phyloP scores from a whole-genome alignment of 768 basidiomycete species.

The Suillus cothurnatus region DNA sequence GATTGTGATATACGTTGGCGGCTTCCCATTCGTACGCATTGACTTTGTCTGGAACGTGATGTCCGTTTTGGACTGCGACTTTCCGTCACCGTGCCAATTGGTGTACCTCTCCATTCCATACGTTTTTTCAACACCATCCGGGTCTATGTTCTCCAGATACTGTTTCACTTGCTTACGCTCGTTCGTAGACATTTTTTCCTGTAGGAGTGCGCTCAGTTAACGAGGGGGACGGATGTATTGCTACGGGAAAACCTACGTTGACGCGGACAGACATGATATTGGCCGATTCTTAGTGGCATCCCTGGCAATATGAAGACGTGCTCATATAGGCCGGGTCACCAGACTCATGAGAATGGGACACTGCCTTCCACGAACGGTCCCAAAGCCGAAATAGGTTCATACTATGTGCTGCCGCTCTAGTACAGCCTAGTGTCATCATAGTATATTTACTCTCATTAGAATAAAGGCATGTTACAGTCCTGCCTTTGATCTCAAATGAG shows the following conservation, averaged over 20 bases:
- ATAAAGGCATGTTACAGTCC: not conserved
- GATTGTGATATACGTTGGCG: not conserved
- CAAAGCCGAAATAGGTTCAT: not conserved
- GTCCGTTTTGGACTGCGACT: not conserved
- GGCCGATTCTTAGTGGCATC: not conserved
- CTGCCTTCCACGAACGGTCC: not conserved
- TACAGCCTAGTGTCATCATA: not conserved
- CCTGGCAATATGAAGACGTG: not conserved
- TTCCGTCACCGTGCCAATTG: not conserved
- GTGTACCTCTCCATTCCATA: not conserved
- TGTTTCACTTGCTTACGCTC: not conserved
- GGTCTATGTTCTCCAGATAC: not conserved
- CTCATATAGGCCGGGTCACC: not conserved
- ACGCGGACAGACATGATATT: not conserved
- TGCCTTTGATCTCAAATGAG: not conserved
- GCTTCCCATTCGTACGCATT: not conserved
- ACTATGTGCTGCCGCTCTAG: not conserved
- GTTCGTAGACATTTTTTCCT: not conserved
- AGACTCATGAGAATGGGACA: not conserved
- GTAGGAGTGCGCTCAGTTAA: not conserved
- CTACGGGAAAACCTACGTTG: not conserved
- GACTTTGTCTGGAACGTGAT: slow-evolving; percentile 2
- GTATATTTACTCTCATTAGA: not conserved
- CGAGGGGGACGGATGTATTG: not conserved
- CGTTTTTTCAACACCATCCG: not conserved